Percentiles rank a stretch among this genome's conserved stretches.
These are phyloP conservation scores for Ceratocystis alfenasii DNA, from an alignment of 2,329 filamentous ascomycete species.

Conservation along the genomic window DNA sequence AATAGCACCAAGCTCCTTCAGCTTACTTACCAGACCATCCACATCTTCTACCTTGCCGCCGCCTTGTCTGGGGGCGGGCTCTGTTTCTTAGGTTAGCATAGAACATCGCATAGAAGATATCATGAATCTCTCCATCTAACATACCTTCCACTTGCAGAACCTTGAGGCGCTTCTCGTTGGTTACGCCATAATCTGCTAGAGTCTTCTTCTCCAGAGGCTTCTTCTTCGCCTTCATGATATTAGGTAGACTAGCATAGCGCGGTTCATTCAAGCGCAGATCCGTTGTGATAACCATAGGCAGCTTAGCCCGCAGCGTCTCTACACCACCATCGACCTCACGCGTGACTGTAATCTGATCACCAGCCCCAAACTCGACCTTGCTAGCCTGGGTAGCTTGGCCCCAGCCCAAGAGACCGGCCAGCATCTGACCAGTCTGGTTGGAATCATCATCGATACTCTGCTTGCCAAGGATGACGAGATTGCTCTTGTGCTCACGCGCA, in stretches of 20 bases:
- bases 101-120: constrained; percentile 16
- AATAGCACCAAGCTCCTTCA: constrained; percentile 91
- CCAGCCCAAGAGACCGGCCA: constrained; percentile 85
- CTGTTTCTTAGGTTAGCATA: constrained; percentile 32
- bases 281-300: constrained; percentile 91
- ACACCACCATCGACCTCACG: constrained; percentile 92
- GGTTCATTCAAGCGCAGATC: constrained; percentile 92
- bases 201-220: constrained; percentile 93
- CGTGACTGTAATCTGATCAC: constrained; percentile 61
- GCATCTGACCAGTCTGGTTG: constrained; percentile 94
- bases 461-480: constrained; percentile 89
- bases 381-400: constrained; percentile 88
- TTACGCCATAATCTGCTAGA: constrained; percentile 67
- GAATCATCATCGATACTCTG: constrained; percentile 97
- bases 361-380: constrained; percentile 63
- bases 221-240: constrained; percentile 99
- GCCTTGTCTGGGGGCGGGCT: constrained; percentile 77
- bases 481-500: constrained; percentile 72
- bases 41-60: constrained; percentile 97
- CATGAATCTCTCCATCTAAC: constrained; percentile 28
- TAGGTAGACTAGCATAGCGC: constrained; percentile 85
- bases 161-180: constrained; percentile 66
- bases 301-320: constrained; percentile 72
- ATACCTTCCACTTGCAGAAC: constrained; percentile 74
- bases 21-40: constrained; percentile 79